Percentiles rank a stretch among this genome's conserved stretches.
Conservation (phyloP, 1,284 basidiomycete genomes). For the Malassezia sympodialis region DNA sequence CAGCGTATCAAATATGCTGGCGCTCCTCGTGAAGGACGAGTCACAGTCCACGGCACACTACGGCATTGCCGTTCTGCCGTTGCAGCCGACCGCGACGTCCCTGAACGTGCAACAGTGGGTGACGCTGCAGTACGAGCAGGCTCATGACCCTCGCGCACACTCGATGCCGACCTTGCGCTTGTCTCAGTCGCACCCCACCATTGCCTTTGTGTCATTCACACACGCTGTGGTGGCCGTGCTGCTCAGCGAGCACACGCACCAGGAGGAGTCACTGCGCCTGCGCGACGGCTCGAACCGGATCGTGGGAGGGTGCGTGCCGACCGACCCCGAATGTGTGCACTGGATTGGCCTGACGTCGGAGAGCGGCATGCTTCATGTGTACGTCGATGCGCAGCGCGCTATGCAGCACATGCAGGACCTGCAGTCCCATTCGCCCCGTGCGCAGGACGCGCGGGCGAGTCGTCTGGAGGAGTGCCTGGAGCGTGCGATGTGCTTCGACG, state of each 20-base stretch:
- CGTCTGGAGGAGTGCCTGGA: slow-evolving; percentile 73
- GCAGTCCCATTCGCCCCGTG: slow-evolving; percentile 14
- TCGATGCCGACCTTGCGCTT: slow-evolving; percentile 29
- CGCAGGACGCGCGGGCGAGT: slow-evolving; percentile 38
- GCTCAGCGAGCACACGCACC: slow-evolving; percentile 18
- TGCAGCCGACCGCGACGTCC: slow-evolving; percentile 3
- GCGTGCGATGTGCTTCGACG: slow-evolving; percentile 71
- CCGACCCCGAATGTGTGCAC: slow-evolving; percentile 16
- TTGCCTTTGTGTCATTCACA: slow-evolving; percentile 34
- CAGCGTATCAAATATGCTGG: background rate
- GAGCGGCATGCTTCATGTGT: slow-evolving; percentile 34
- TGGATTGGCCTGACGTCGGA: slow-evolving; percentile 38
- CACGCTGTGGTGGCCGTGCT: slow-evolving; percentile 32
- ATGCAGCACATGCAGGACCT: slow-evolving; percentile 18
- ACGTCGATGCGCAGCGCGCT: slow-evolving; percentile 22
- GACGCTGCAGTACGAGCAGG: slow-evolving; percentile 12
- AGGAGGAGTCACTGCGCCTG: slow-evolving; percentile 47
- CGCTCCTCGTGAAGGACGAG: background rate
- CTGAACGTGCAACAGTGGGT: background rate
- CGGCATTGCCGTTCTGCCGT: background rate
- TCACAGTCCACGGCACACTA: background rate
- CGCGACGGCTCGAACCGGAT: slow-evolving; percentile 40
- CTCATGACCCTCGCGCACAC: slow-evolving; percentile 31
- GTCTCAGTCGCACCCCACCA: slow-evolving; percentile 26
- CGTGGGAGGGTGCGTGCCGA: slow-evolving; percentile 29